A percentile compares a stretch with the other conserved stretches of the same genome.
Evolutionary conservation across 2,329 filamentous ascomycete genomes (phyloP).

Genomic region (Stagonosporopsis vannaccii): DNA sequence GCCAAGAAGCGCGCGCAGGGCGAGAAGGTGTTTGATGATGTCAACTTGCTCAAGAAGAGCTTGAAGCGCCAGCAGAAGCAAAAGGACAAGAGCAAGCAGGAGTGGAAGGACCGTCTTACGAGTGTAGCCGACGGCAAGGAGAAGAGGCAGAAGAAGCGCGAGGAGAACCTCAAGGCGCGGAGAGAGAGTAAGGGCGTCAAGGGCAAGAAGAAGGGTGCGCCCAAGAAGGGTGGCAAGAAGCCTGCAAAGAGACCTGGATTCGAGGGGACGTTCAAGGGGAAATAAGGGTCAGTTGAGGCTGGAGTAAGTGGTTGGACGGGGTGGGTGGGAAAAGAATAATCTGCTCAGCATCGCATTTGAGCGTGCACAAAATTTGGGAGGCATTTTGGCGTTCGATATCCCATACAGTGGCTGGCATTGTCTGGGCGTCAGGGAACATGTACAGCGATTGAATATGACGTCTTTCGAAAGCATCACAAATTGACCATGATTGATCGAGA

Average conservation of each 20-base stretch:
- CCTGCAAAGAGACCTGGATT: constrained; percentile 63
- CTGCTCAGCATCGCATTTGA: constrained; percentile 5
- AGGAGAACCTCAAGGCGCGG: constrained; percentile 69
- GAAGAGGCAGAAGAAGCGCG: constrained; percentile 58
- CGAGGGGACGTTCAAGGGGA: constrained; percentile 71
- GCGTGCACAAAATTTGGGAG: constrained; percentile 26
- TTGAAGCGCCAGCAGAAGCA: constrained; percentile 89
- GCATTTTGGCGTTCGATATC: constrained; percentile 42
- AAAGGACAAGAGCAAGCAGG: constrained; percentile 91
- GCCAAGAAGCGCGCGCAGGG: constrained; percentile 89
- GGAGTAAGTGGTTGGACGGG: background rate
- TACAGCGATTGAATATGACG: constrained; percentile 31
- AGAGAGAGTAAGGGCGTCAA: constrained; percentile 84
- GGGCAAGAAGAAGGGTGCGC: constrained; percentile 56
- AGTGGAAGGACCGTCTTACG: constrained; percentile 67
- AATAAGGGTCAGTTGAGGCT: constrained; percentile 17
- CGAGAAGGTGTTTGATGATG: constrained; percentile 87
- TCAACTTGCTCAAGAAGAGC: constrained; percentile 83
- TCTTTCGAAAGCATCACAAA: constrained; percentile 15
- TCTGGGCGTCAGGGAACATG: constrained; percentile 35
- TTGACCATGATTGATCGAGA: background rate
- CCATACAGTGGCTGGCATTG: constrained; percentile 35
- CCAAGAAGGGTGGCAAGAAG: constrained; percentile 59
- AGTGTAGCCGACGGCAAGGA: constrained; percentile 57
- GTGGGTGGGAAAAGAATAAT: background rate